Evolutionary conservation across 306 rosid species (phyloP).

Genomic region (Quercus mongolica): DNA sequence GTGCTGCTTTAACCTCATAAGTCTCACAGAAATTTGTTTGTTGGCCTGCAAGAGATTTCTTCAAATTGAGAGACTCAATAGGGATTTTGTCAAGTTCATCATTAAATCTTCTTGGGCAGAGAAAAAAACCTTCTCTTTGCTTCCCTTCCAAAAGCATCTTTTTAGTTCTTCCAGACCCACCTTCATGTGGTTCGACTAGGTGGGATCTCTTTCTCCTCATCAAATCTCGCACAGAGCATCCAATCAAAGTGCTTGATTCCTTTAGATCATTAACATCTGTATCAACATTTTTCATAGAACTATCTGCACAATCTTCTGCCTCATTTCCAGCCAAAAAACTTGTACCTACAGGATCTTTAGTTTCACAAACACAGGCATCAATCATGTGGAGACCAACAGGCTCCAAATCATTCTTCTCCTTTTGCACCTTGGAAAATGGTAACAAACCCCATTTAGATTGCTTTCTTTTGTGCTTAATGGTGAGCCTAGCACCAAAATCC

Average conservation of each 20-base stretch:
- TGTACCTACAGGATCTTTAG: no score
- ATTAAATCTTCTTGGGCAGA: slow-evolving; percentile 21
- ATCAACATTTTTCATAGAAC: no score
- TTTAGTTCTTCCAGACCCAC: slow-evolving; percentile 31
- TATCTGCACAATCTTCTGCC: no score
- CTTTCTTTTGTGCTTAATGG: no score
- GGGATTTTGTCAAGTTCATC: neutral
- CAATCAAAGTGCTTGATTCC: slow-evolving; percentile 31
- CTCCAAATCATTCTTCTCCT: no score
- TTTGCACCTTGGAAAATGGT: no score
- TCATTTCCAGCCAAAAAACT: no score
- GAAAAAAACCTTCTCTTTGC: slow-evolving; percentile 29
- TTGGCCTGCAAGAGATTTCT: slow-evolving; percentile 21
- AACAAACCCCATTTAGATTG: no score
- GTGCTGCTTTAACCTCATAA: slow-evolving; percentile 23
- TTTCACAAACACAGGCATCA: no score
- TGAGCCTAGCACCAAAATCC: no score
- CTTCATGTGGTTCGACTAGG: slow-evolving; percentile 44
- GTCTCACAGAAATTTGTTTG: slow-evolving; percentile 24
- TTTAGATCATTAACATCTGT: neutral
- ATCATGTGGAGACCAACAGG: no score
- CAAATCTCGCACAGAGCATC: slow-evolving; percentile 72
- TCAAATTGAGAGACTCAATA: neutral
- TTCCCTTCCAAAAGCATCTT: slow-evolving; percentile 33
- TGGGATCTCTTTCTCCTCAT: slow-evolving; percentile 79